Conservation (phyloP, 2,329 filamentous ascomycete genomes). For the Pseudopithomyces maydicus region DNA sequence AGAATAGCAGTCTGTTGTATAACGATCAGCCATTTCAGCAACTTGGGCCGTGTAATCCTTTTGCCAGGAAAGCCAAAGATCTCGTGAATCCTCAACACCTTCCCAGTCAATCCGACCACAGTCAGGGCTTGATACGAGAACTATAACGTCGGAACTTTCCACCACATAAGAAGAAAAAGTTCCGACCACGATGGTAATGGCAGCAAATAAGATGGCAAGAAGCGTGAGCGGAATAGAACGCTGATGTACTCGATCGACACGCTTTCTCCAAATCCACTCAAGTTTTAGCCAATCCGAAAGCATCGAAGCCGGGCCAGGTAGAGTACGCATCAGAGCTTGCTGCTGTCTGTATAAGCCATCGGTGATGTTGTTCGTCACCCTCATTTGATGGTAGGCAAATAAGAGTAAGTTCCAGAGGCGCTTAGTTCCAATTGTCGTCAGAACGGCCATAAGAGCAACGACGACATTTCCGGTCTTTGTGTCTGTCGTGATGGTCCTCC, state of each 20-base stretch:
- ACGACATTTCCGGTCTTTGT: slow-evolving; percentile 21
- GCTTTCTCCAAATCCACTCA: slow-evolving; percentile 10
- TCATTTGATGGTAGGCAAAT: slow-evolving; percentile 8
- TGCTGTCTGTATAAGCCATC: slow-evolving; percentile 16
- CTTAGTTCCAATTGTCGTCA: slow-evolving; percentile 6
- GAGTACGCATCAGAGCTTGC: slow-evolving; percentile 14
- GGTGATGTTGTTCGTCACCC: not conserved
- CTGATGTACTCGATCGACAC: not conserved
- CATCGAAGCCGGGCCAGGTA: slow-evolving; percentile 8
- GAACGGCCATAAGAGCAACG: slow-evolving; percentile 24
- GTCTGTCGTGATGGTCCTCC: slow-evolving; percentile 25
- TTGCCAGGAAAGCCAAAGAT: not conserved
- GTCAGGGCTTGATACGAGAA: not conserved
- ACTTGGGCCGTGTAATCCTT: not conserved
- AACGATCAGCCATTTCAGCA: not conserved
- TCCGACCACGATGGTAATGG: slow-evolving; percentile 4
- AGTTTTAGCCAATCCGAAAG: slow-evolving; percentile 10
- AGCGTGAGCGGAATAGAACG: not conserved
- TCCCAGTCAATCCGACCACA: slow-evolving; percentile 1
- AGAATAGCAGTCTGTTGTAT: not conserved
- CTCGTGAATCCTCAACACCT: not conserved
- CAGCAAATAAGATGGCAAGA: not conserved
- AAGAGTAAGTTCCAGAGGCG: slow-evolving; percentile 14
- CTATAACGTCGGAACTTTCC: slow-evolving; percentile 11
- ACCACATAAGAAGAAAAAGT: too few species aligned